A percentile compares a stretch with the other conserved stretches of the same genome.
Conservation (phyloP, 2,329 filamentous ascomycete genomes). For the Trichothecium roseum region DNA sequence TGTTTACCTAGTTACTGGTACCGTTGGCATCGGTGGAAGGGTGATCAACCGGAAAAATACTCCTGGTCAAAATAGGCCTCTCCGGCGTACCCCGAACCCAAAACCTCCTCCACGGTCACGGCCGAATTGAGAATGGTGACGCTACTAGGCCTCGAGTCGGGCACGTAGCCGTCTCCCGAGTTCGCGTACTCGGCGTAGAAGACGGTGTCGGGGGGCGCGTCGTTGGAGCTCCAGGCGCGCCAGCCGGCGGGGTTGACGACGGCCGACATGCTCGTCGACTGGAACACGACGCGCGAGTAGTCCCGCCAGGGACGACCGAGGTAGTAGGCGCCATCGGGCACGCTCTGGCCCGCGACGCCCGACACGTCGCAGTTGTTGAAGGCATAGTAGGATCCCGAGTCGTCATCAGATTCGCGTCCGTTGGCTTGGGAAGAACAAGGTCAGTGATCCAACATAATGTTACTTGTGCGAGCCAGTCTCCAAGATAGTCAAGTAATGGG, state of each 20-base stretch:
- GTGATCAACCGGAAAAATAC: too few relatives aligned
- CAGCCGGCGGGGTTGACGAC: conserved; percentile 53
- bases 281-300: conserved; percentile 37
- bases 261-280: conserved; percentile 35
- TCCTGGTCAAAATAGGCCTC: too few relatives aligned
- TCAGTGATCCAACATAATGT: too few relatives aligned
- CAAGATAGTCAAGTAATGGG: background rate
- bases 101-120: too few relatives aligned
- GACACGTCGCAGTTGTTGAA: conserved; percentile 33
- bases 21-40: too few relatives aligned
- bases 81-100: too few relatives aligned
- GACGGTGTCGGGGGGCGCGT: conserved; percentile 39
- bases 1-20: too few relatives aligned
- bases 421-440: conserved; percentile 18
- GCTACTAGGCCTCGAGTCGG: too few relatives aligned
- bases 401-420: conserved; percentile 23
- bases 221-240: conserved; percentile 39
- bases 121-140: too few relatives aligned
- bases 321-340: conserved; percentile 28
- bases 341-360: conserved; percentile 24
- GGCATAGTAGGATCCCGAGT: conserved; percentile 30
- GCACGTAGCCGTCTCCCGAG: conserved; percentile 39
- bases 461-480: too few relatives aligned
- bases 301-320: conserved; percentile 38
- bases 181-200: conserved; percentile 50